Evolutionary conservation across 106 monocot species (phyloP).

Genomic region (Alisma plantagoaquatica): DNA sequence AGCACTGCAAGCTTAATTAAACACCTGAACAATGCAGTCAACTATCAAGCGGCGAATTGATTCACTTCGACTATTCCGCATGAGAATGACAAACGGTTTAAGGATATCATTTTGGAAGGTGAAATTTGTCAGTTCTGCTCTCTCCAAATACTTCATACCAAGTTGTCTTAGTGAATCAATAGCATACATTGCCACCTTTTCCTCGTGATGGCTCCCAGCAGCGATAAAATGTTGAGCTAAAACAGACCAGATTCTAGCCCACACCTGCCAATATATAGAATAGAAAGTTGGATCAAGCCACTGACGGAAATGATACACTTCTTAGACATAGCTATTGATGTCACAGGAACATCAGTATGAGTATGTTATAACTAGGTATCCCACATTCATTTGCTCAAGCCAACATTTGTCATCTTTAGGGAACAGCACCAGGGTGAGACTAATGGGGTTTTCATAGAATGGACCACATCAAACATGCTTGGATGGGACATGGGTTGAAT

Average conservation of each 20-base stretch:
- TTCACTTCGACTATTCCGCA: conserved; percentile 82
- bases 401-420: too few relatives aligned
- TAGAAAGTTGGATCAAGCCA: too few relatives aligned
- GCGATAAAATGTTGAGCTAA: conserved; percentile 88
- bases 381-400: too few relatives aligned
- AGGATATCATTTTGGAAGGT: conserved; percentile 98
- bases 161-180: conserved; percentile 94
- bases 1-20: too few relatives aligned
- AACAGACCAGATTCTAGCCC: conserved; percentile 98
- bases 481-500: too few relatives aligned
- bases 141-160: conserved; percentile 97
- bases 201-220: conserved; percentile 92
- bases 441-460: too few relatives aligned
- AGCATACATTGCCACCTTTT: conserved; percentile 93
- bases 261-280: conserved; percentile 44
- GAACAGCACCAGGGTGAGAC: too few relatives aligned
- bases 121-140: conserved; percentile 87
- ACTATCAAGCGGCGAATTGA: conserved; percentile 84
- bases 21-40: conserved; percentile 96
- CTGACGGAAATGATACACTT: too few relatives aligned
- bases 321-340: too few relatives aligned
- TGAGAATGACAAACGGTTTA: conserved; percentile 97
- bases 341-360: too few relatives aligned
- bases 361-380: too few relatives aligned
- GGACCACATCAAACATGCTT: too few relatives aligned